phyloP scores from a whole-genome alignment of 169 alveolate genomes.

The Babesia ovis region DNA sequence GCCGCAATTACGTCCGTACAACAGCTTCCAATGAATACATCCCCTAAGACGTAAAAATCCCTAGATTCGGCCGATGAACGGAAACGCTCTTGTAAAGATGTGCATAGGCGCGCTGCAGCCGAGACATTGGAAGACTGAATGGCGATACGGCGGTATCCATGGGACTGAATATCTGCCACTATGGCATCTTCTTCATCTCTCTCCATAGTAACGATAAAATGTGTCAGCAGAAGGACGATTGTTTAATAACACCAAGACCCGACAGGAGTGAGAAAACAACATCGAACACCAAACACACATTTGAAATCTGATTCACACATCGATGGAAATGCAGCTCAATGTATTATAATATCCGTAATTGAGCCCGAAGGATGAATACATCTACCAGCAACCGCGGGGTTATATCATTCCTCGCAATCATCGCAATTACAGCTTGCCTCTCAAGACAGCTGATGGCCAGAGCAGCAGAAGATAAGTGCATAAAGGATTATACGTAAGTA shows the following conservation, averaged over 20 bases:
- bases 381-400: constrained; percentile 6
- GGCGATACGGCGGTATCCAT: constrained; percentile 30
- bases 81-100: constrained; percentile 14
- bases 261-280: too few species aligned
- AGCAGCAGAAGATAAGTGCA: not conserved
- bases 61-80: not conserved
- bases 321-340: too few species aligned
- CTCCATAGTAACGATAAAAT: not conserved
- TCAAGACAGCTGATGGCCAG: not conserved
- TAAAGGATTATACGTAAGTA: constrained; percentile 49
- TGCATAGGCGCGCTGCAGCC: constrained; percentile 39
- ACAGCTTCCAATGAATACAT: constrained; percentile 56
- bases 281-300: too few species aligned
- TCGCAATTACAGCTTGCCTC: constrained; percentile 9
- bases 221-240: constrained; percentile 1
- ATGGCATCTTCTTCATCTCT: not conserved
- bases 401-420: not conserved
- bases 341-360: too few species aligned
- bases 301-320: too few species aligned
- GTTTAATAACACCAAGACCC: too few species aligned
- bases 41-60: constrained; percentile 60
- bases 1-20: constrained; percentile 61
- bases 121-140: constrained; percentile 54
- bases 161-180: not conserved
- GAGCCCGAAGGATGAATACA: constrained; percentile 15